Evolutionary conservation across 2,329 filamentous ascomycete species (phyloP).

Genomic region (Botrytis byssoidea): DNA sequence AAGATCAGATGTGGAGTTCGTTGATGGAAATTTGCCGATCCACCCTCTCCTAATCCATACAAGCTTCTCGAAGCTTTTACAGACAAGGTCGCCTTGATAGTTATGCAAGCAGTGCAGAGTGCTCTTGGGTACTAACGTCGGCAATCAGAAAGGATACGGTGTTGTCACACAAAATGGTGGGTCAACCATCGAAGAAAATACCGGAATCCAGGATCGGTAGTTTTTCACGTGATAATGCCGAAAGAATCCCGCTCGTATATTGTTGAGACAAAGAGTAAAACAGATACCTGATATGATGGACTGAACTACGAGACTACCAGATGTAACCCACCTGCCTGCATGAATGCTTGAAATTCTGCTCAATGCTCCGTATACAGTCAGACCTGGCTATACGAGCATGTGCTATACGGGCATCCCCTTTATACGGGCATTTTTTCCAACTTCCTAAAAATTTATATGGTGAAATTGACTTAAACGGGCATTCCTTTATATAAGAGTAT

Average conservation of each 20-base stretch:
- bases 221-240: background rate
- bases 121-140: background rate
- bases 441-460: no score
- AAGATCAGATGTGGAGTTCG: background rate
- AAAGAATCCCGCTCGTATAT: background rate
- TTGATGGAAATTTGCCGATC: background rate
- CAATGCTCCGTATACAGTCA: background rate
- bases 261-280: background rate
- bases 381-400: no score
- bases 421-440: no score
- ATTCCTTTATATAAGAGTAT: no score
- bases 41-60: background rate
- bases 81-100: background rate
- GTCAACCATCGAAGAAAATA: background rate
- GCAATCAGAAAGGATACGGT: background rate
- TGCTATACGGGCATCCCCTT: no score
- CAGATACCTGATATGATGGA: background rate
- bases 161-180: background rate
- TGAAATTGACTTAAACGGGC: no score
- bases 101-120: background rate
- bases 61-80: background rate
- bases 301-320: background rate
- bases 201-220: background rate
- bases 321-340: background rate
- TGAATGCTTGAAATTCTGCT: background rate